Conservation (phyloP, 2,329 filamentous ascomycete genomes). For the Aspergillus intermedius region DNA sequence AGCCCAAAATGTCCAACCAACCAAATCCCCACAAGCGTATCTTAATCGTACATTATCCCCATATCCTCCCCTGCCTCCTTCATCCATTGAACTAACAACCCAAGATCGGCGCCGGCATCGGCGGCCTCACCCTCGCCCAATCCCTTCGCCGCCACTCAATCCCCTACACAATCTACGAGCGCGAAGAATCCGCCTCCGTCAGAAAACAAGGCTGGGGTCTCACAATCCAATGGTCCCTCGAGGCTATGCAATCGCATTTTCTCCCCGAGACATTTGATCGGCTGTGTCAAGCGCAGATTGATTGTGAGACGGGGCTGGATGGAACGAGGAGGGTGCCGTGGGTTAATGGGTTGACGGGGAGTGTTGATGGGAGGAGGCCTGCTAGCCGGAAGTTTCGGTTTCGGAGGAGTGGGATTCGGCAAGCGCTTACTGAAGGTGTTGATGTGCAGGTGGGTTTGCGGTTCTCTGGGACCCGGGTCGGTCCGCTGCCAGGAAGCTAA, state of each 20-base stretch:
- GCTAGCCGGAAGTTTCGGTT: neutral
- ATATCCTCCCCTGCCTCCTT: neutral
- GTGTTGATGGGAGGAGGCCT: neutral
- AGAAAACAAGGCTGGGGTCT: slow-evolving; percentile 6
- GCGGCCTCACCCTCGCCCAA: slow-evolving; percentile 7
- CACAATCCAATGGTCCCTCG: slow-evolving; percentile 4
- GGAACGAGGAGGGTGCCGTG: neutral
- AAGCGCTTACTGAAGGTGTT: neutral
- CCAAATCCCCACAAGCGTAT: neutral
- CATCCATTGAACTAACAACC: neutral
- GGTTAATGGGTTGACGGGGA: neutral
- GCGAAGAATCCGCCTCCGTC: slow-evolving; percentile 1
- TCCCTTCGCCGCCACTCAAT: slow-evolving; percentile 3
- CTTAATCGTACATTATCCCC: neutral
- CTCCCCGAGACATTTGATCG: slow-evolving; percentile 1
- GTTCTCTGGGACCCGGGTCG: neutral
- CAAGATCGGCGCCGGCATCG: slow-evolving; percentile 5
- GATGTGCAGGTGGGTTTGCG: neutral
- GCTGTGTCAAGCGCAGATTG: neutral
- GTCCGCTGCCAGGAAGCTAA: neutral
- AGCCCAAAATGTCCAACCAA: neutral
- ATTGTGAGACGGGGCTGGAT: neutral
- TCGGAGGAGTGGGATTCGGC: neutral
- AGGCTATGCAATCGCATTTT: neutral
- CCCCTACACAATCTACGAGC: slow-evolving; percentile 6